Evolutionary conservation across 1,139 yeast species (phyloP), one percentile per base, ranked within the genome.

Genomic region (Lodderomyces theae): DNA sequence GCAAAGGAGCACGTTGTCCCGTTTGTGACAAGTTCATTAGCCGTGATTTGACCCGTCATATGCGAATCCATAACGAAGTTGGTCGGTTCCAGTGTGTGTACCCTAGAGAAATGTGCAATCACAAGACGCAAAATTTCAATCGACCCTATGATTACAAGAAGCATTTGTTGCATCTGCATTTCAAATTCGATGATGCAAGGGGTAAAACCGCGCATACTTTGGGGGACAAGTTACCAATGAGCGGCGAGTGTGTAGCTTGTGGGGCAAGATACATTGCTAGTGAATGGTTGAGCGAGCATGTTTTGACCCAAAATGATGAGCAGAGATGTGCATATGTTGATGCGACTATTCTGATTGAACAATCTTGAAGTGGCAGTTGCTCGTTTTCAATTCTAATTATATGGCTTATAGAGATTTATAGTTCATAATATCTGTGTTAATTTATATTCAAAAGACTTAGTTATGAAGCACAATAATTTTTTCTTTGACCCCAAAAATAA

Each of bases 111-210:
- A 61, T 59, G 61, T 72, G 77, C 52, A 67, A 59, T 45, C 77
- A 72, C 49, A 67, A 69, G 47, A 69, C 75, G 0, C 69, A 71
- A 36, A 61, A 71, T 44, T 72, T 72, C 47, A 72, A 72, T 50
- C 58, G 77, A 34, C 77, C 77, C 2, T 72, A 72, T 49, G 77
- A 72, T 52, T 72, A 68, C 58, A 72, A 72, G 46, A 72, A 72
- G 42, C 77, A 72, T 48, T 55, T 72, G 39, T 58, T 72, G 31
- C 75, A 71, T 46, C 61, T 64, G 48, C 77, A 72, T 48, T 72
- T 72, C 52, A 57, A 54, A 40, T 72, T 72, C 43, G 76, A 72
- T 47, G 72, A 71, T 46, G 71, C 74, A 15, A 57, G 59, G 43
- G 75, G 74, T 10, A 69, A 66, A 44, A 52, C 67, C 3, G 71